Percentiles rank a stretch among this genome's conserved stretches.
phyloP scores from a whole-genome alignment of 306 rosid genomes.

The Lathyrus sativus region DNA sequence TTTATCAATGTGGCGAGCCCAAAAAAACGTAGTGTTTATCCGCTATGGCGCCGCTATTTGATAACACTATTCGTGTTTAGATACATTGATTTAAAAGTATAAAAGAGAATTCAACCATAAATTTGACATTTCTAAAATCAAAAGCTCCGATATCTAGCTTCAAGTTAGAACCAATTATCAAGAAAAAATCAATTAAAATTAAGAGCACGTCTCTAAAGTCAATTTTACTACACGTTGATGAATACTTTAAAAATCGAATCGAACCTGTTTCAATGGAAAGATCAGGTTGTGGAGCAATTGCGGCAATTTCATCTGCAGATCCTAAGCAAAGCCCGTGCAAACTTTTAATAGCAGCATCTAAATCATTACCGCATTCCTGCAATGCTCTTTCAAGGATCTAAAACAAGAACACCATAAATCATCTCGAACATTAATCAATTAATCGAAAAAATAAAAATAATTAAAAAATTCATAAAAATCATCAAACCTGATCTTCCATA shows the following conservation, averaged over 20 bases:
- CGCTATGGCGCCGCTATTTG: too few relatives aligned
- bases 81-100: too few relatives aligned
- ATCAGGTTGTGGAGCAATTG: constrained; percentile 36
- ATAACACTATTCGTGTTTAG: too few relatives aligned
- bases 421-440: background rate
- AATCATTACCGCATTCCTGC: constrained; percentile 76
- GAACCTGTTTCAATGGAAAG: constrained; percentile 53
- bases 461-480: background rate
- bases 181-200: too few relatives aligned
- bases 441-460: background rate
- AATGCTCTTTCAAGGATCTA: constrained; percentile 80
- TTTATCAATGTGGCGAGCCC: too few relatives aligned
- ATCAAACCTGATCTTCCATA: constrained; percentile 66
- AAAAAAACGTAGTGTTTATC: too few relatives aligned
- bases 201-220: too few relatives aligned
- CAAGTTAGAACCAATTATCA: too few relatives aligned
- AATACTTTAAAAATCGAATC: background rate
- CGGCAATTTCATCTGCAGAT: constrained; percentile 48
- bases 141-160: too few relatives aligned
- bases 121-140: too few relatives aligned
- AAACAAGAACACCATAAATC: constrained; percentile 30
- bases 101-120: too few relatives aligned
- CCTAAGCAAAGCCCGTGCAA: constrained; percentile 67
- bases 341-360: constrained; percentile 82
- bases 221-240: too few relatives aligned